These are phyloP conservation scores for Suhomyces bribrorum DNA, from an alignment of 1,139 yeast genomes.

Conservation along the genomic window DNA sequence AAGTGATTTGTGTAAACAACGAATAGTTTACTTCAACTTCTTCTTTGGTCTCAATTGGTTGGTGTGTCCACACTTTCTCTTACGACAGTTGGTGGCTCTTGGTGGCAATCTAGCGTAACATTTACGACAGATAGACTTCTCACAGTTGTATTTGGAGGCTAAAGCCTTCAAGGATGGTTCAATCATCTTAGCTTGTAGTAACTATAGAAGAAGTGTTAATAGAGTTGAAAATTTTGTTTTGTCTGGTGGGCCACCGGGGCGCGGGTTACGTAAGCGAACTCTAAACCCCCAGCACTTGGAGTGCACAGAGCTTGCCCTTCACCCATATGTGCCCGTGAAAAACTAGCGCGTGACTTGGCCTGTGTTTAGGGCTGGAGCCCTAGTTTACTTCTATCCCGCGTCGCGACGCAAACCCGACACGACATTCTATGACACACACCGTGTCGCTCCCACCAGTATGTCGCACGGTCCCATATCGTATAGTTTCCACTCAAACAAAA, in stretches of 20 bases:
- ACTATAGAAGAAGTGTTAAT: conserved; percentile 6
- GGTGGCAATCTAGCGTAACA: conserved; percentile 99
- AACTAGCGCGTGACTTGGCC: neutral
- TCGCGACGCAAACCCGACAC: conserved; percentile 1
- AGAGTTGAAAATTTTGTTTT: conserved; percentile 10
- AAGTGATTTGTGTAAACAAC: conserved; percentile 7
- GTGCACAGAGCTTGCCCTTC: too few relatives aligned
- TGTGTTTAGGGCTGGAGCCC: conserved; percentile 4
- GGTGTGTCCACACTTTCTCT: conserved; percentile 99
- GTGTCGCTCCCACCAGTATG: neutral
- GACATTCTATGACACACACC: conserved; percentile 1
- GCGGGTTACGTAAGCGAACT: conserved; percentile 7
- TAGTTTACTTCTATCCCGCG: neutral
- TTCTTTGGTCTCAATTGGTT: conserved; percentile 99
- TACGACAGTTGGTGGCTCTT: conserved; percentile 99
- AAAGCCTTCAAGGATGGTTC: conserved; percentile 99
- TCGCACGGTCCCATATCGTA: conserved; percentile 4
- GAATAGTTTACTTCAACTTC: conserved; percentile 88
- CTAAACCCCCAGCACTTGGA: neutral
- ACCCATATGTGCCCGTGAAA: too few relatives aligned
- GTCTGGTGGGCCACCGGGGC: conserved; percentile 2
- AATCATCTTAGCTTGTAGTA: conserved; percentile 54
- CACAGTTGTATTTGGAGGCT: conserved; percentile 99
- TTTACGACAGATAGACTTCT: conserved; percentile 97
- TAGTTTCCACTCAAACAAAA: conserved; percentile 1